Conservation (phyloP, 2,329 filamentous ascomycete genomes). For the Simplicillium aogashimaense region DNA sequence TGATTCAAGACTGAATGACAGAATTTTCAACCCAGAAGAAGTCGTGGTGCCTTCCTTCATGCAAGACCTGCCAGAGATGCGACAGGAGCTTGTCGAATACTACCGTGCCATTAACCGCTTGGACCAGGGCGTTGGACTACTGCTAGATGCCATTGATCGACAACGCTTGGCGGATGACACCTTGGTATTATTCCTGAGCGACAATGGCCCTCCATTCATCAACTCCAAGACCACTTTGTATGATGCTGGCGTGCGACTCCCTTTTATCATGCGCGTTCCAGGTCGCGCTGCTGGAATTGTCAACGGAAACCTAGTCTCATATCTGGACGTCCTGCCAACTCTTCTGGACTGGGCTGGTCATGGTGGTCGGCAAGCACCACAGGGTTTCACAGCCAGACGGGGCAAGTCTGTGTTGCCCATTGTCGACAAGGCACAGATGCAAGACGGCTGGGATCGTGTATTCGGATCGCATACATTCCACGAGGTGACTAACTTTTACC, state of each 20-base stretch:
- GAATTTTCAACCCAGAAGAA: slow-evolving; percentile 17
- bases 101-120: slow-evolving; percentile 28
- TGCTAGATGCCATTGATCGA: slow-evolving; percentile 22
- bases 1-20: slow-evolving; percentile 13
- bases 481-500: slow-evolving; percentile 39
- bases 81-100: slow-evolving; percentile 32
- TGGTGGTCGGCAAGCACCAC: slow-evolving; percentile 5
- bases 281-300: slow-evolving; percentile 13
- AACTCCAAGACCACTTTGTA: slow-evolving; percentile 42
- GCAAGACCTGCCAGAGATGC: slow-evolving; percentile 26
- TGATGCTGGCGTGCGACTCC: slow-evolving; percentile 33
- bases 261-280: slow-evolving; percentile 28
- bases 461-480: slow-evolving; percentile 43
- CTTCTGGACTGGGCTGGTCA: slow-evolving; percentile 27
- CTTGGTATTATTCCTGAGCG: slow-evolving; percentile 34
- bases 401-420: slow-evolving; percentile 30
- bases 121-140: slow-evolving; percentile 29
- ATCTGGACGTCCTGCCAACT: slow-evolving; percentile 34
- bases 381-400: slow-evolving; percentile 7
- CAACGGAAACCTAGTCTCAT: slow-evolving; percentile 35
- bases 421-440: slow-evolving; percentile 9
- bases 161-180: slow-evolving; percentile 23
- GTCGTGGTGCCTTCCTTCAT: slow-evolving; percentile 30
- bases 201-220: slow-evolving; percentile 38
- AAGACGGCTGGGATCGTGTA: slow-evolving; percentile 20